phyloP scores from a whole-genome alignment of 805 yeast genomes.

The Metschnikowia proteae region DNA sequence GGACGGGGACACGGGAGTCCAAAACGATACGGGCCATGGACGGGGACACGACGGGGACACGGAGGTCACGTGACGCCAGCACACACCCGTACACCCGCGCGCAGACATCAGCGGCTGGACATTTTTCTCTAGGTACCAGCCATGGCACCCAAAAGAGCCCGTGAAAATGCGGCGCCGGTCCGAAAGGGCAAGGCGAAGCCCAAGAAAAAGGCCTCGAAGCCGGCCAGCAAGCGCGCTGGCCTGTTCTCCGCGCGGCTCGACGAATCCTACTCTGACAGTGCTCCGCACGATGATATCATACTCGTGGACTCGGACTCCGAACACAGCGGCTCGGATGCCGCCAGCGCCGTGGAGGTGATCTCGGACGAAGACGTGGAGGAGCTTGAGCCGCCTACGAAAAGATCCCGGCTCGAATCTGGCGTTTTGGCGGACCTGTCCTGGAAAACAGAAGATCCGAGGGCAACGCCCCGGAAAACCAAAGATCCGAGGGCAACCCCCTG shows the following conservation, averaged over 20 bases:
- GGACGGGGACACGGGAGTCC: no score
- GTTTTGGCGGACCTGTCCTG: neutral
- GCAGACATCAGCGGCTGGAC: neutral
- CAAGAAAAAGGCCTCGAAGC: neutral
- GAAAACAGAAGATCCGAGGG: no score
- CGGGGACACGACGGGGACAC: no score
- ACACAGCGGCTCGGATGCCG: constrained; percentile 17
- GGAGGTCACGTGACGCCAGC: no score
- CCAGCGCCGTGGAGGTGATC: constrained; percentile 30
- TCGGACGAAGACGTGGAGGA: constrained; percentile 21
- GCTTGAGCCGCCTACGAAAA: constrained; percentile 8
- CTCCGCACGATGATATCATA: constrained; percentile 5
- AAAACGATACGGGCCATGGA: no score
- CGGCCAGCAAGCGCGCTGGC: neutral
- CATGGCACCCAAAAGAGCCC: constrained; percentile 12
- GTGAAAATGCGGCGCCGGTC: constrained; percentile 7
- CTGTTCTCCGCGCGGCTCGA: neutral
- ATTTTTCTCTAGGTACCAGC: neutral
- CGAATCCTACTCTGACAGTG: neutral
- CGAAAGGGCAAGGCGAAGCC: constrained; percentile 3
- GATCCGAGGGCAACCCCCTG: no score
- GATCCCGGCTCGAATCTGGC: constrained; percentile 3
- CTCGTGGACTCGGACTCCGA: constrained; percentile 6
- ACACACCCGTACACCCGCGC: constrained; percentile 3
- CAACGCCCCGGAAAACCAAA: no score